Conservation (phyloP, 1,139 yeast species). For the Pichia sp. region DNA sequence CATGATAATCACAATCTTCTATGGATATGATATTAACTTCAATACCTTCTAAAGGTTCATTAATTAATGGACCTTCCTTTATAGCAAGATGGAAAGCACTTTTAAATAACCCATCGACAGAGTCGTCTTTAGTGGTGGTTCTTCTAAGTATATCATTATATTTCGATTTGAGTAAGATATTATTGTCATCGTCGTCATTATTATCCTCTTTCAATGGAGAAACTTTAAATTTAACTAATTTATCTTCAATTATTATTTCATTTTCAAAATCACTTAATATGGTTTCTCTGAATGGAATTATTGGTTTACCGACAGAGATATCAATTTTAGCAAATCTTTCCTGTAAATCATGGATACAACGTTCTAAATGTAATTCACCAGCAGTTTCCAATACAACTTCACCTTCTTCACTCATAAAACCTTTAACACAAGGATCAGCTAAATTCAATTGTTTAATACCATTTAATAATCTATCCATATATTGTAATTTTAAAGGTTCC, state of each 20-base stretch:
- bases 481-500: constrained; percentile 84
- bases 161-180: constrained; percentile 25
- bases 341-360: constrained; percentile 80
- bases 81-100: constrained; percentile 85
- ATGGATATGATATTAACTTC: constrained; percentile 48
- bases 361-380: constrained; percentile 89
- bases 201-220: constrained; percentile 2
- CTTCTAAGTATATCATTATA: constrained; percentile 71
- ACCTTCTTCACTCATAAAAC: constrained; percentile 79
- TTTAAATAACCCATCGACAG: constrained; percentile 38
- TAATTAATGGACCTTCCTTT: constrained; percentile 79
- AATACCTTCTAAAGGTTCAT: constrained; percentile 84
- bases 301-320: constrained; percentile 82
- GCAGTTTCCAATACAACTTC: constrained; percentile 90
- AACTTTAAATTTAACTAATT: constrained; percentile 27
- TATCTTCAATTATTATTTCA: constrained; percentile 26
- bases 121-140: constrained; percentile 26
- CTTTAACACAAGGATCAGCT: constrained; percentile 91
- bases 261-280: constrained; percentile 37
- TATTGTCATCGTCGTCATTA: not conserved
- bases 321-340: constrained; percentile 93
- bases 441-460: constrained; percentile 75
- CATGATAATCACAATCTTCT: constrained; percentile 37
- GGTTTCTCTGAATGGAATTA: constrained; percentile 91
- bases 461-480: constrained; percentile 63